phyloP scores from a whole-genome alignment of 1,139 yeast genomes.

The Zhuliangozyma parablackwelliae region DNA sequence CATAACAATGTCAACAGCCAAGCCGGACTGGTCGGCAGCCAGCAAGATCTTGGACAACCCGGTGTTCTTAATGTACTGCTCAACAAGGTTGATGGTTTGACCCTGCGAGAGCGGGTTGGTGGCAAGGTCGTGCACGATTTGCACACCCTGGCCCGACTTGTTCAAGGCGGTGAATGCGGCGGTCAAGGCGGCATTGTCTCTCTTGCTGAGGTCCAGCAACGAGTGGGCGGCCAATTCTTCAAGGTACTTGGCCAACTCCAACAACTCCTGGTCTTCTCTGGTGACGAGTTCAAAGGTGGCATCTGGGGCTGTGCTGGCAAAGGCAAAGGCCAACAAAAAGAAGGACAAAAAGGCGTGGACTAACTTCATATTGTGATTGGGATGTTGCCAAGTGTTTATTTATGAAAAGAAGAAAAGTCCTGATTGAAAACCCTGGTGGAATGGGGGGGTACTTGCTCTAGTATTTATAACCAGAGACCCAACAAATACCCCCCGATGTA shows the following conservation, averaged over 20 bases:
- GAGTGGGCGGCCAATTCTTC: conserved; percentile 6
- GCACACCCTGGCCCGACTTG: conserved; percentile 22
- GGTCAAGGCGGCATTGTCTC: conserved; percentile 24
- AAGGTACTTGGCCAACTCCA: conserved; percentile 8
- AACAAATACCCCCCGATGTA: too few relatives aligned
- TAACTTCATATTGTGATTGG: conserved; percentile 7
- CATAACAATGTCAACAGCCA: conserved; percentile 26
- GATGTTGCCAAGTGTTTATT: too few relatives aligned
- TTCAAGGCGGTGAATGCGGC: conserved; percentile 24
- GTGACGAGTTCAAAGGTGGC: neutral
- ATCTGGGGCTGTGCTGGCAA: conserved; percentile 5
- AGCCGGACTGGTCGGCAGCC: conserved; percentile 22
- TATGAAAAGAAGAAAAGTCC: too few relatives aligned
- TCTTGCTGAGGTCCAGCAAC: conserved; percentile 11
- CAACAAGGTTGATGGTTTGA: conserved; percentile 18
- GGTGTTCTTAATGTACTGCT: conserved; percentile 18
- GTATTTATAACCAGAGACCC: too few relatives aligned
- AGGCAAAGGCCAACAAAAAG: conserved; percentile 8
- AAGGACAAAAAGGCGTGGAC: conserved; percentile 8
- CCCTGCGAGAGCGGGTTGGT: conserved; percentile 20
- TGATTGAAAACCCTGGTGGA: too few relatives aligned
- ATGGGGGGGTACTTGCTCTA: too few relatives aligned
- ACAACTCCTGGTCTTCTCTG: conserved; percentile 3
- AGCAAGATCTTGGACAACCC: conserved; percentile 18
- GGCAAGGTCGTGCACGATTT: conserved; percentile 19